Conservation (phyloP, 805 yeast species). For the Ogataea allantospora region DNA sequence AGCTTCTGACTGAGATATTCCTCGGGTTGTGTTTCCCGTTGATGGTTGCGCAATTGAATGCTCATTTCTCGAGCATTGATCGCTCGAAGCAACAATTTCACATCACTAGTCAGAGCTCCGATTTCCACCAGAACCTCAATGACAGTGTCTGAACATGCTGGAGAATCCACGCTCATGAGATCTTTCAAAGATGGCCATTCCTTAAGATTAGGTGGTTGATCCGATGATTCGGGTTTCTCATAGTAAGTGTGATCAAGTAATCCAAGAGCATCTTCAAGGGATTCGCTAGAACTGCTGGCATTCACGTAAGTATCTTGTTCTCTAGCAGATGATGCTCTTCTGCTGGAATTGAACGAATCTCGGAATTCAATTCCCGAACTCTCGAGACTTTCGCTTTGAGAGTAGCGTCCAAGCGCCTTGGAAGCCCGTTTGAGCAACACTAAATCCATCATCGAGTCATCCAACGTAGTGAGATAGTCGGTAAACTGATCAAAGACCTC, state of each 20-base stretch:
- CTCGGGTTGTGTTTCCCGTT: conserved; percentile 34
- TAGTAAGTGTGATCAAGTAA: background rate
- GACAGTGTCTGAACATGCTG: conserved; percentile 53
- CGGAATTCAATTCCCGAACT: conserved; percentile 4
- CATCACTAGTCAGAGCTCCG: conserved; percentile 60
- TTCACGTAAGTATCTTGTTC: background rate
- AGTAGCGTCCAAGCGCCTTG: conserved; percentile 27
- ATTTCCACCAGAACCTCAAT: conserved; percentile 62
- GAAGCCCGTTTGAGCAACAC: conserved; percentile 49
- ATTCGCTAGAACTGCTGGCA: background rate
- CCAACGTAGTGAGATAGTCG: conserved; percentile 55
- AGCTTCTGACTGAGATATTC: conserved; percentile 23
- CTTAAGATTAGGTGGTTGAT: conserved; percentile 6
- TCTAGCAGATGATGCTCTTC: too few relatives aligned
- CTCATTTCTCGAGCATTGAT: conserved; percentile 53
- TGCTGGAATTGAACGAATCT: background rate
- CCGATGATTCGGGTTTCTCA: background rate
- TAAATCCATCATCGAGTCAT: conserved; percentile 63
- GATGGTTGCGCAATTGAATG: too few relatives aligned
- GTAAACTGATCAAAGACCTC: conserved; percentile 47
- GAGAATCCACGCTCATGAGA: conserved; percentile 53
- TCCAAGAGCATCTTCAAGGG: background rate
- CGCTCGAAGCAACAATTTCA: conserved; percentile 59
- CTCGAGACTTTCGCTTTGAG: conserved; percentile 6
- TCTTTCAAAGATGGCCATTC: conserved; percentile 55